phyloP scores from a whole-genome alignment of 2,329 filamentous ascomycete species.

The Lachnellula willkommii region DNA sequence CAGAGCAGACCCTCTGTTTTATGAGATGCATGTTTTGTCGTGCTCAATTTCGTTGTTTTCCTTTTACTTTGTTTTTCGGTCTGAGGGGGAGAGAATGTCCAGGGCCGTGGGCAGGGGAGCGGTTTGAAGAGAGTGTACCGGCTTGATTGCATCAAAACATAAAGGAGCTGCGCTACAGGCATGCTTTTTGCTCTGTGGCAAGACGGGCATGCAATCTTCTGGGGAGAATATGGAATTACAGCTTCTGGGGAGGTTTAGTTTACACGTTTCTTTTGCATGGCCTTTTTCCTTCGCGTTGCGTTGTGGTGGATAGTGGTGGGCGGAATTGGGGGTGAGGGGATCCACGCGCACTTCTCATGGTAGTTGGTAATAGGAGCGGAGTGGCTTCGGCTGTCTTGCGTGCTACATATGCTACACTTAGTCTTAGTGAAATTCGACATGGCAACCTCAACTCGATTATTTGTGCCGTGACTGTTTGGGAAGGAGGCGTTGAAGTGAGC shows the following conservation, averaged over 20 bases:
- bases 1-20: constrained; percentile 28
- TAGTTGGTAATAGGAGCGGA: background rate
- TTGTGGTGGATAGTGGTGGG: background rate
- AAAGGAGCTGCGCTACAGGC: background rate
- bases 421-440: background rate
- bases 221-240: constrained; percentile 21
- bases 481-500: background rate
- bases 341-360: constrained; percentile 5
- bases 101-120: constrained; percentile 18
- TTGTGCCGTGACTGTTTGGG: background rate
- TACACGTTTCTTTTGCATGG: constrained; percentile 16
- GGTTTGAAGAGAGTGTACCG: background rate
- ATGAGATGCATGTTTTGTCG: constrained; percentile 23
- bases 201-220: constrained; percentile 9
- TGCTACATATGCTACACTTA: background rate
- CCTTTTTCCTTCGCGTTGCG: constrained; percentile 16
- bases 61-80: constrained; percentile 11
- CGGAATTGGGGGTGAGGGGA: background rate
- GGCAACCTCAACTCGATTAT: background rate
- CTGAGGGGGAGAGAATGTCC: constrained; percentile 23
- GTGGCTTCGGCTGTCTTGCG: background rate
- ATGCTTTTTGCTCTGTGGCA: constrained; percentile 2
- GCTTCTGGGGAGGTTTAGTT: constrained; percentile 31
- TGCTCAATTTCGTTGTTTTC: constrained; percentile 21
- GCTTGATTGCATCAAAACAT: constrained; percentile 2